Evolutionary conservation across 2,329 filamentous ascomycete genomes (phyloP), one percentile per base, ranked within the genome.

Genomic region (Coccinonectria pachysandricola): DNA sequence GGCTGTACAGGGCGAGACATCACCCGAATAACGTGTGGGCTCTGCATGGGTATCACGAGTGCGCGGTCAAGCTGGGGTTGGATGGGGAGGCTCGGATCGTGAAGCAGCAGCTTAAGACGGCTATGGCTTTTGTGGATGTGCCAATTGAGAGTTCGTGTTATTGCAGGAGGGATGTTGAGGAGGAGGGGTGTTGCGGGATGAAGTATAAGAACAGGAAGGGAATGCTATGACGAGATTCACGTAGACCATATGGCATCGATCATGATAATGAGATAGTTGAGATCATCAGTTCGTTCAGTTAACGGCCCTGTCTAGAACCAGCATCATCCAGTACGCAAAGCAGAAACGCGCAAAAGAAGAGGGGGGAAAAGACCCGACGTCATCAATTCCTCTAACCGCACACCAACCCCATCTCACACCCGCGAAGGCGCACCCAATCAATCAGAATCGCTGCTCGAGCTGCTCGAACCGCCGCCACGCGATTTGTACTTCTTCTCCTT

Each of bases 1-100:
- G 63, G 3, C 50, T 82, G 5, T 73, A 75, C 2, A 60, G 78
- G 13, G 68, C 74, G 1, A 53, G 69, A 16, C 68, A 71, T 35
- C 79, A 84, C 49, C 74, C 69, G 5, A 75, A 75, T 25, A 85
- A 84, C 36, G 70, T 85, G 0, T 85, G 79, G 79, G 68, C 76
- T 12, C 49, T 85, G 34, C 73, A 80, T 42, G 79, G 79, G 0
- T 78, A 74, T 34, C 65, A 80, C 32, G 79, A 84, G 52, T 82
- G 79, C 43, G 46, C 82, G 25, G 45, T 60, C 6, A 68, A 57
- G 34, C 48, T 46, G 18, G 71, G 69, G 0, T 51, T 63, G 9
- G 27, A 37, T 2, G 52, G 48, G 0, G 59, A 60, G 37, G 60
- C 57, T 2, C 34, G 39, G 8, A 45, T 49, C 12, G 28, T 49